phyloP scores from a whole-genome alignment of 495 filamentous ascomycete genomes.

The Stereocaulon alpinum region DNA sequence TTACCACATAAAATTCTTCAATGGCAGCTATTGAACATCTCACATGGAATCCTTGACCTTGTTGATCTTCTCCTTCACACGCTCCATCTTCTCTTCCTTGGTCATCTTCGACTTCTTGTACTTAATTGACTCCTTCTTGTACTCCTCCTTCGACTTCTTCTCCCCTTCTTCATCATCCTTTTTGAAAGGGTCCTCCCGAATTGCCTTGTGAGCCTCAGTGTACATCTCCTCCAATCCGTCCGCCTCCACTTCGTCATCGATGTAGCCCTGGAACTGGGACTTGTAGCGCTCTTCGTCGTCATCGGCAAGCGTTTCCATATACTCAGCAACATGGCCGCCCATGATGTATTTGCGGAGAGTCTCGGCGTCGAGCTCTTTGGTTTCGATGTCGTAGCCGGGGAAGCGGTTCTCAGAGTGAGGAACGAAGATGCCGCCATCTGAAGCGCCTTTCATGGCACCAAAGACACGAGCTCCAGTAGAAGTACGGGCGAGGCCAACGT shows the following conservation, averaged over 20 bases:
- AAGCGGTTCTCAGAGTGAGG: conserved; percentile 99
- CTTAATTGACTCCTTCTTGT: conserved; percentile 93
- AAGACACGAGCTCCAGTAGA: conserved; percentile 98
- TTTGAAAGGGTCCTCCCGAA: conserved; percentile 97
- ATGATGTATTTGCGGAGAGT: conserved; percentile 98
- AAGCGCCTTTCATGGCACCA: conserved; percentile 99
- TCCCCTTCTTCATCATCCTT: conserved; percentile 46
- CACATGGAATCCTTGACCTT: conserved; percentile 42
- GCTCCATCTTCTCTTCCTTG: conserved; percentile 65
- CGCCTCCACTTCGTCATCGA: conserved; percentile 91
- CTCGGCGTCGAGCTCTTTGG: conserved; percentile 94
- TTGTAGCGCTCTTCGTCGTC: conserved; percentile 99
- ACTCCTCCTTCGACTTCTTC: conserved; percentile 90
- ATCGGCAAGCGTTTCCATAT: conserved; percentile 99
- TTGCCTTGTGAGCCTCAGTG: conserved; percentile 85
- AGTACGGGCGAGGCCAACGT: conserved; percentile 93
- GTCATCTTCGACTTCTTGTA: conserved; percentile 64
- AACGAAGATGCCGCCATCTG: conserved; percentile 91
- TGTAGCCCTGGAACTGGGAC: conserved; percentile 93
- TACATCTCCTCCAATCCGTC: conserved; percentile 97
- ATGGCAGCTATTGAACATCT: neutral
- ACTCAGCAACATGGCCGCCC: conserved; percentile 95
- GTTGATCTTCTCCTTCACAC: conserved; percentile 82
- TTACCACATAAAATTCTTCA: conserved; percentile 4
- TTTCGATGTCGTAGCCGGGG: conserved; percentile 95